Conservation (phyloP, 169 alveolate genomes). For the Eimeria sp. region DNA sequence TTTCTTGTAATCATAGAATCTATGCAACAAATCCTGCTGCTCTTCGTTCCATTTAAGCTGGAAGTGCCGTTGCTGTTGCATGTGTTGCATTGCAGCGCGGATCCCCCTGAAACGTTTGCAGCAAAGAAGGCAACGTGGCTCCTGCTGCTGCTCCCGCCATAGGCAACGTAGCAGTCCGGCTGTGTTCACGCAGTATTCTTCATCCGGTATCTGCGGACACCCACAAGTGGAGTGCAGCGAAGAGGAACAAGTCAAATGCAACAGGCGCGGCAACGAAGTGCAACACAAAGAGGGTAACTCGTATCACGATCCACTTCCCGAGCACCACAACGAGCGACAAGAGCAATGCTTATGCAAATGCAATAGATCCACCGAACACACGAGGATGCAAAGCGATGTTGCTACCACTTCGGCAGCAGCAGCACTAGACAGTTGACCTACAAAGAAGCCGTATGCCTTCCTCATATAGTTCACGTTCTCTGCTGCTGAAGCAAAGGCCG, state of each 20-base stretch:
- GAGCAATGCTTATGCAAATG: neutral
- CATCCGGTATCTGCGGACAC: slow-evolving; percentile 53
- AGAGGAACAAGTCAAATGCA: neutral
- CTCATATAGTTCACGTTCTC: slow-evolving; percentile 46
- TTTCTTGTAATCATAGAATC: slow-evolving; percentile 43
- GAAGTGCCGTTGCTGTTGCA: slow-evolving; percentile 79
- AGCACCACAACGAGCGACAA: neutral
- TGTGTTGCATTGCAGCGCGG: slow-evolving; percentile 72
- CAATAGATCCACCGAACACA: too few species aligned
- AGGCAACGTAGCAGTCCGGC: slow-evolving; percentile 51
- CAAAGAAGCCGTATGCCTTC: slow-evolving; percentile 52
- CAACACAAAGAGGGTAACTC: slow-evolving; percentile 1
- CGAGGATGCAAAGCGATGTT: neutral
- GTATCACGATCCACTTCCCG: neutral
- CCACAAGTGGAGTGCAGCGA: neutral
- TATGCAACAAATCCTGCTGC: slow-evolving; percentile 55
- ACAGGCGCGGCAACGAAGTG: neutral
- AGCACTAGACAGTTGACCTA: neutral
- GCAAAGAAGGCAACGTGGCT: slow-evolving; percentile 69
- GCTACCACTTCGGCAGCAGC: neutral
- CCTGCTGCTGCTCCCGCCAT: slow-evolving; percentile 76
- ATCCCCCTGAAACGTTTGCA: slow-evolving; percentile 41
- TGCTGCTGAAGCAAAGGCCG: slow-evolving; percentile 55
- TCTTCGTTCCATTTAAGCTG: slow-evolving; percentile 66
- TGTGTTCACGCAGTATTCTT: slow-evolving; percentile 49